Evolutionary conservation across 2,329 filamentous ascomycete genomes (phyloP), one percentile per base, ranked within the genome.

Genomic region (Phoma sp.): DNA sequence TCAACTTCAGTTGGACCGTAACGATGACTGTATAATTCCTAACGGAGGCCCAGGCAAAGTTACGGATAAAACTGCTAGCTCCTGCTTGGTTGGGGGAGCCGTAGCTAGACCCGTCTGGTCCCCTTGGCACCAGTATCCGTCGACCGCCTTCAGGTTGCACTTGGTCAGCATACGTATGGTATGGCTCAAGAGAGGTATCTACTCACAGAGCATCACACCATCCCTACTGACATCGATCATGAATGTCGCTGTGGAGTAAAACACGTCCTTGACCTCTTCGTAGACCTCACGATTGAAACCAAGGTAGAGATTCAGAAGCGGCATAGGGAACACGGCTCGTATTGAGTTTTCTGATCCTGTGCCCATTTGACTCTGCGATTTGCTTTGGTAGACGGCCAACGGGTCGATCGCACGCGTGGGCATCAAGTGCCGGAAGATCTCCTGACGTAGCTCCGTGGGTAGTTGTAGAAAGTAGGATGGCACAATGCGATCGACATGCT

Each of bases 1-100:
- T 31, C 4, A 31, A 10, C 12, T 10, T 10, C 5, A 10, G n/a
- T 35, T 74, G 68, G 1, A 74, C 60, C 10, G 68, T 35, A 7
- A 75, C 72, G 32, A 72, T 64, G 9, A 75, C 63, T 12, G 64
- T 60, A 46, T 74, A 74, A 22, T 75, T 74, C 27, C 70, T 75
- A 19, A 71, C 71, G 2, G 63, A 51, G 0, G 51, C 45, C 57
- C 65, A 74, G 31, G 70, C 57, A 39, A 75, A 74, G 4, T 52
- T 57, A 5, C 51, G 64, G 2, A 74, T 36, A 33, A 75, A 73
- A 6, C 53, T 60, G 17, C 63, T 57, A n/a, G 58, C 12, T 65
- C 3, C 55, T 45, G 6, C 45, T 53, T 21, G 66, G 58, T 31
- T 67, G 43, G 10, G 57, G 25, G 12, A 31, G 31, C 55, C 55